Conservation (phyloP, 2,329 filamentous ascomycete genomes). For the Ceratocystis huliohia region DNA sequence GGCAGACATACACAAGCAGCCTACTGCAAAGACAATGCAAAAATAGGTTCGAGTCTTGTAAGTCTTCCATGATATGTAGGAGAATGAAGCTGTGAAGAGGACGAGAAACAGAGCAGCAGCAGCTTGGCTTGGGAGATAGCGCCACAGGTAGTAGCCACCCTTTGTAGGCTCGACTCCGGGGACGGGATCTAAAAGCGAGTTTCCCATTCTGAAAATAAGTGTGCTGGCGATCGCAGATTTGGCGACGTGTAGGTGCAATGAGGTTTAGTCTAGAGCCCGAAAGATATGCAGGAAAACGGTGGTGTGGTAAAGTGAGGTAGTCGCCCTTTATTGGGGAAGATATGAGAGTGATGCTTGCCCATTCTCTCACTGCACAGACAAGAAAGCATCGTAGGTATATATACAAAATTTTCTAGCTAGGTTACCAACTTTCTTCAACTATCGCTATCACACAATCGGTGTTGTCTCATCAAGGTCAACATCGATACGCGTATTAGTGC, state of each 20-base stretch:
- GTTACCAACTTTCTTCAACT: background rate
- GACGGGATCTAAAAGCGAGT: background rate
- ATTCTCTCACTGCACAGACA: background rate
- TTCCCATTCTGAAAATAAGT: background rate
- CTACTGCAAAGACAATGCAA: constrained; percentile 34
- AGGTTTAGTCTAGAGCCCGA: too few relatives aligned
- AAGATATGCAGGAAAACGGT: too few relatives aligned
- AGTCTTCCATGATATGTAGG: background rate
- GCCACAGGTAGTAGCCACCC: background rate
- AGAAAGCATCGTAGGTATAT: background rate
- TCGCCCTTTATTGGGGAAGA: too few relatives aligned
- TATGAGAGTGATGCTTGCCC: too few relatives aligned
- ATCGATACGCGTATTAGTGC: background rate
- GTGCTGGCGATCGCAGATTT: background rate
- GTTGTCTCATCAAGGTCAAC: background rate
- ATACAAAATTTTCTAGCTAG: background rate
- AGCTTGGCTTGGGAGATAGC: background rate
- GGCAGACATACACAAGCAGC: constrained; percentile 35
- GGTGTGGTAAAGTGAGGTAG: too few relatives aligned
- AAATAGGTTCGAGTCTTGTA: constrained; percentile 13
- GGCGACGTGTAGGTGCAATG: background rate
- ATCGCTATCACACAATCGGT: background rate
- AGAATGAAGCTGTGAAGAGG: background rate
- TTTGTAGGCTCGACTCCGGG: background rate
- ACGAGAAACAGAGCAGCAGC: background rate